A percentile compares a stretch with the other conserved stretches of the same genome.
phyloP scores from a whole-genome alignment of 495 filamentous ascomycete species.

The Trichoderma erinaceum region DNA sequence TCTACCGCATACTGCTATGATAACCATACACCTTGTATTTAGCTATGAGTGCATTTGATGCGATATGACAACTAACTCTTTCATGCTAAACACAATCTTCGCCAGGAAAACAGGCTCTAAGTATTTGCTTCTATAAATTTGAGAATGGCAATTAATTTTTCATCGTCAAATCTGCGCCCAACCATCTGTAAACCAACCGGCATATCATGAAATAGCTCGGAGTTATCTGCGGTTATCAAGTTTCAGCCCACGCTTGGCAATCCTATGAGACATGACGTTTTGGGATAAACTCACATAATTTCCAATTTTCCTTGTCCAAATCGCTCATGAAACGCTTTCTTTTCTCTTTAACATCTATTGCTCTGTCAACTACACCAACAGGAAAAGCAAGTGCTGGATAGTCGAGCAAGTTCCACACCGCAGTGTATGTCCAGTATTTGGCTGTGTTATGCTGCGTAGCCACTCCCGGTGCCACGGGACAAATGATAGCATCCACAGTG shows the following conservation, averaged over 20 bases:
- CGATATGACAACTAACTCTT: too few relatives aligned
- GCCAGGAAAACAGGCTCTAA: background rate
- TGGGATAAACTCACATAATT: background rate
- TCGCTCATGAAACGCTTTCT: background rate
- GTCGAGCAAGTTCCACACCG: constrained; percentile 69
- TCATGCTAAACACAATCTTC: too few relatives aligned
- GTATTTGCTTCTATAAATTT: background rate
- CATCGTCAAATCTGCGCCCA: background rate
- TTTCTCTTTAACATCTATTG: background rate
- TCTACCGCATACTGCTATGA: too few relatives aligned
- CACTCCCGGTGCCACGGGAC: constrained; percentile 22
- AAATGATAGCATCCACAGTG: background rate
- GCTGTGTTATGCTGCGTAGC: constrained; percentile 55
- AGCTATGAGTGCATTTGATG: too few relatives aligned
- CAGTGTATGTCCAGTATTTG: constrained; percentile 65
- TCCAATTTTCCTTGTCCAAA: background rate
- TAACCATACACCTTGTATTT: too few relatives aligned
- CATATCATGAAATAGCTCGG: background rate
- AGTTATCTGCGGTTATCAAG: background rate
- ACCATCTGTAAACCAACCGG: background rate
- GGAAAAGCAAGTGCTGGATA: constrained; percentile 30
- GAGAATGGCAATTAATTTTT: background rate
- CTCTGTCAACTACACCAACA: background rate
- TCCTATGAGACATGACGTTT: too few relatives aligned
- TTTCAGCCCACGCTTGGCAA: background rate